phyloP scores from a whole-genome alignment of 768 basidiomycete species.

The Boletus vermiculosoides region DNA sequence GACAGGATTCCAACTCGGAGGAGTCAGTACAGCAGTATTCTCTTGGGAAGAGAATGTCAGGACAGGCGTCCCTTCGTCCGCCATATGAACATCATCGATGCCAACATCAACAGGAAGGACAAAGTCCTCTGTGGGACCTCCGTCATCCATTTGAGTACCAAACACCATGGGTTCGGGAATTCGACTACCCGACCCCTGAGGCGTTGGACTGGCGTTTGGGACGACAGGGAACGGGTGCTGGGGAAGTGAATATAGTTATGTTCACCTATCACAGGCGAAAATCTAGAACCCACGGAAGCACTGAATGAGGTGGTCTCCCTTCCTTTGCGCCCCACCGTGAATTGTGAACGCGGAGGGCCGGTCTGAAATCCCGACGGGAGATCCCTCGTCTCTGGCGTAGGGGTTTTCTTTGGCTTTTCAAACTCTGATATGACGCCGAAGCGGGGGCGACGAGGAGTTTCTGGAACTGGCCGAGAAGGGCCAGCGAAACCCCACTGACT shows the following conservation, averaged over 20 bases:
- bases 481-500: constrained; percentile 26
- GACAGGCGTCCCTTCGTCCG: constrained; percentile 23
- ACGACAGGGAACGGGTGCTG: constrained; percentile 17
- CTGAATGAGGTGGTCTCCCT: constrained; percentile 11
- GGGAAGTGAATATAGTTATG: background rate
- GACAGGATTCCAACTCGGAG: constrained; percentile 54
- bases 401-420: constrained; percentile 20
- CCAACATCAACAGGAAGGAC: constrained; percentile 19
- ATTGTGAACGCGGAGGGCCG: constrained; percentile 21
- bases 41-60: constrained; percentile 26
- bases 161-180: constrained; percentile 23
- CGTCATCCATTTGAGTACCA: constrained; percentile 13
- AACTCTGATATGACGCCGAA: constrained; percentile 30
- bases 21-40: constrained; percentile 35
- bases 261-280: background rate
- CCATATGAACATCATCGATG: constrained; percentile 37
- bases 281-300: constrained; percentile 7
- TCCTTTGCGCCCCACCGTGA: constrained; percentile 12
- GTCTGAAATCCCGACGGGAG: constrained; percentile 29
- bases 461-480: constrained; percentile 30
- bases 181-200: constrained; percentile 4
- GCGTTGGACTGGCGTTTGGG: constrained; percentile 27
- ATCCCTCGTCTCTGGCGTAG: constrained; percentile 15
- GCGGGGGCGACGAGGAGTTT: constrained; percentile 41
- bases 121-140: constrained; percentile 11